A percentile compares a stretch with the other conserved stretches of the same genome.
These are phyloP conservation scores for Lachnellula cervina DNA, from an alignment of 2,329 filamentous ascomycete species.

Conservation along the genomic window DNA sequence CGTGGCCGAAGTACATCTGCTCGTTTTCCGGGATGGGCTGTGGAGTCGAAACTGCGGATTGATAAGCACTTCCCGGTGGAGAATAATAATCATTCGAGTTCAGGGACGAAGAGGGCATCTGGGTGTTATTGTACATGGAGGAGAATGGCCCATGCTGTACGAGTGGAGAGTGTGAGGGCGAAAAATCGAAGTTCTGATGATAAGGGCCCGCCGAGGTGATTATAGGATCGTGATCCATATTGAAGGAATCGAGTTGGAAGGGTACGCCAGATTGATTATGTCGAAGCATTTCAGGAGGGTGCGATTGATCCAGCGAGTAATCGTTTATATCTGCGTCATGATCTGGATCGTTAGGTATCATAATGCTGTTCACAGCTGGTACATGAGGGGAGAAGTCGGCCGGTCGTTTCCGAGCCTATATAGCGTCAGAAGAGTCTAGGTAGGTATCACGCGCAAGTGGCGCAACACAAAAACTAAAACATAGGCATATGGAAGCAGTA, in stretches of 20 bases:
- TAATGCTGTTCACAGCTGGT: conserved; percentile 58
- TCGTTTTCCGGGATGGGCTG: conserved; percentile 61
- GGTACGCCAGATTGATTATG: conserved; percentile 43
- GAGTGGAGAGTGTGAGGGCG: conserved; percentile 65
- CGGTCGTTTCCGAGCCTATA: conserved; percentile 56
- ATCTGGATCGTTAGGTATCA: conserved; percentile 58
- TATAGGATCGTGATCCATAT: conserved; percentile 53
- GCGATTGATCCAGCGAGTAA: conserved; percentile 58
- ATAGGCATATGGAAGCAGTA: conserved; percentile 17
- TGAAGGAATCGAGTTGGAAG: conserved; percentile 53
- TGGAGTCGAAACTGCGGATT: conserved; percentile 65
- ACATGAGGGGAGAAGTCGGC: conserved; percentile 70
- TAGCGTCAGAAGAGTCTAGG: conserved; percentile 17
- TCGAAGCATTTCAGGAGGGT: conserved; percentile 29
- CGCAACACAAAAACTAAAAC: conserved; percentile 20
- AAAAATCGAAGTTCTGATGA: conserved; percentile 65
- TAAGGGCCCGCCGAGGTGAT: conserved; percentile 63
- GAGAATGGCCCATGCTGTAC: conserved; percentile 56
- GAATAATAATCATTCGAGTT: conserved; percentile 68
- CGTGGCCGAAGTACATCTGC: conserved; percentile 58
- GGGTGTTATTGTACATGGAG: conserved; percentile 55
- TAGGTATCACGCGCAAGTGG: conserved; percentile 11
- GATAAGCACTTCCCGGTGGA: conserved; percentile 64
- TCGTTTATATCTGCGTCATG: conserved; percentile 57
- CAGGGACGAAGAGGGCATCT: conserved; percentile 57